Percentiles rank a stretch among this genome's conserved stretches.
These are phyloP conservation scores for Trichosporon asahii DNA, from an alignment of 1,284 basidiomycete species.

Conservation along the genomic window DNA sequence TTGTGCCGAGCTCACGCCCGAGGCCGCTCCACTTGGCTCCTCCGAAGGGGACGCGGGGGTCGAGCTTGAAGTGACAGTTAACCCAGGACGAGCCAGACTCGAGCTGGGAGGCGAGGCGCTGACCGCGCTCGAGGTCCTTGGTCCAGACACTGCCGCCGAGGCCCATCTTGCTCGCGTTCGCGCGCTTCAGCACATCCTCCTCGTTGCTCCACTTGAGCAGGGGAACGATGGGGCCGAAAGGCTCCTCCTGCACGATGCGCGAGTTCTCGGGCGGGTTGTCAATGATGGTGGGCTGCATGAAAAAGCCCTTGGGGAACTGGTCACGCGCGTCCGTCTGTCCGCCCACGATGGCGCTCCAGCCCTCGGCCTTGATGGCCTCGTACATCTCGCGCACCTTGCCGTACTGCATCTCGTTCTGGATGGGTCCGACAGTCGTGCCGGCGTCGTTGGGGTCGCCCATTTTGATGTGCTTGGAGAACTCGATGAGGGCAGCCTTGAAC, in stretches of 20 bases:
- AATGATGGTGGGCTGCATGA: constrained; percentile 85
- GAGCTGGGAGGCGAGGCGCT: constrained; percentile 87
- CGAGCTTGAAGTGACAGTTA: constrained; percentile 66
- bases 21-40: constrained; percentile 57
- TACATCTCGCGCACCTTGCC: constrained; percentile 85
- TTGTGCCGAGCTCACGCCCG: constrained; percentile 41
- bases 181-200: constrained; percentile 80
- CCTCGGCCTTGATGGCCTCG: constrained; percentile 72
- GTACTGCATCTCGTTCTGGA: constrained; percentile 81
- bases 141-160: constrained; percentile 90
- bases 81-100: constrained; percentile 76
- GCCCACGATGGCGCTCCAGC: constrained; percentile 83
- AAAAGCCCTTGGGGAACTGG: constrained; percentile 56
- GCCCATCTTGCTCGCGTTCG: constrained; percentile 80
- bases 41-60: constrained; percentile 84
- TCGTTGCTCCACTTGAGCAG: constrained; percentile 80
- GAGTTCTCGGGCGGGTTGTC: constrained; percentile 68
- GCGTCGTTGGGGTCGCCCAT: constrained; percentile 82
- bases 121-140: constrained; percentile 79
- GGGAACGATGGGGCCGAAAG: constrained; percentile 70
- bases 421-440: constrained; percentile 80
- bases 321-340: constrained; percentile 57
- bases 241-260: constrained; percentile 68
- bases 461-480: constrained; percentile 73
- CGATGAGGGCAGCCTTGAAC: constrained; percentile 42